Percentiles rank a stretch among this genome's conserved stretches.
Evolutionary conservation across 441 rosid species (phyloP).

Genomic region (Croton laevigatus): DNA sequence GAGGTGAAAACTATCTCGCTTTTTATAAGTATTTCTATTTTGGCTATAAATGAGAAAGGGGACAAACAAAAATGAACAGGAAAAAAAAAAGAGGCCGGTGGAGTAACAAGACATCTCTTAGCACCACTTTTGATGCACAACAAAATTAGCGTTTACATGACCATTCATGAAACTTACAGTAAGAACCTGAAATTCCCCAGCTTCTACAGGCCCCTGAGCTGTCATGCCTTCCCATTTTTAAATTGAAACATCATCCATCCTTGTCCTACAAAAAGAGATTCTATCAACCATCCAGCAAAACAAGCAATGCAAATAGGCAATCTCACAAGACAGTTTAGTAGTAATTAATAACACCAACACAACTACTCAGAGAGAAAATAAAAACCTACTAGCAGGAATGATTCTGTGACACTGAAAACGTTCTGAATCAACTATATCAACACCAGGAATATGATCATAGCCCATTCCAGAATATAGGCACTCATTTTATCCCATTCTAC

Average conservation of each 20-base stretch:
- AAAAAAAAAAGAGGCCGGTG: constrained; percentile 16
- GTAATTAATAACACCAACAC: not conserved
- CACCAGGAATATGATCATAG: not conserved
- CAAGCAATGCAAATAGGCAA: not conserved
- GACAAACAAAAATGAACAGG: not conserved
- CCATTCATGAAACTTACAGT: constrained; percentile 26
- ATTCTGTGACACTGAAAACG: not conserved
- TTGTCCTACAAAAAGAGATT: constrained; percentile 39
- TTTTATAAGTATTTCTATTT: constrained; percentile 39
- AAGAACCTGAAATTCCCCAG: constrained; percentile 44
- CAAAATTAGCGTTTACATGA: constrained; percentile 39
- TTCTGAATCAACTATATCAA: not conserved
- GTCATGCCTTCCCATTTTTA: constrained; percentile 19
- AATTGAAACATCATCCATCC: constrained; percentile 37
- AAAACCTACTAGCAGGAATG: not conserved
- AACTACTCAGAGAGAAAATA: not conserved
- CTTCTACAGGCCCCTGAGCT: constrained; percentile 21
- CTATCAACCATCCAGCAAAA: constrained; percentile 5
- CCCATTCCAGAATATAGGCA: not conserved
- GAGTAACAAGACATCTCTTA: constrained; percentile 32
- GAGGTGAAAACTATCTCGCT: constrained; percentile 27
- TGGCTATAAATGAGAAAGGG: constrained; percentile 15
- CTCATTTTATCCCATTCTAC: not conserved
- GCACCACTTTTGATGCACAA: constrained; percentile 35
- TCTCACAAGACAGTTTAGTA: not conserved